Evolutionary conservation across 225 moss, liverwort and hornwort genomes (phyloP), one percentile per base, ranked within the genome.

Genomic region (Marchantia polymorpha): DNA sequence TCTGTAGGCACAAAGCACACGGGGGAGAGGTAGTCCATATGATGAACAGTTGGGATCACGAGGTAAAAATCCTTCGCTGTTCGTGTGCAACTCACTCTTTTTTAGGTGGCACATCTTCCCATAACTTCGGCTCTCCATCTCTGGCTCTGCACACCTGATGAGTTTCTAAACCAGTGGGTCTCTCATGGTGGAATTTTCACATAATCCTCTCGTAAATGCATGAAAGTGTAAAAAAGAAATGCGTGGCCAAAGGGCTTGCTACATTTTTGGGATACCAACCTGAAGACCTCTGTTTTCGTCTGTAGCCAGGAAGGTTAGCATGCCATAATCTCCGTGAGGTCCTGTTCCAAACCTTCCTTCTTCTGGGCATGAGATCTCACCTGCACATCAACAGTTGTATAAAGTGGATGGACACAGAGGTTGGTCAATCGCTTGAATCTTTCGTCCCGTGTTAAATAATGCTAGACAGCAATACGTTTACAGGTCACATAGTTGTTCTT

Each of bases 281-380:
- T 94, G 91, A 54, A 93, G 89, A 74, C 93, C 95, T 73, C 88
- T 87, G 75, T 91, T 86, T 52, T 82, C 81, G 50, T 95, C 95
- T 47, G 95, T 93, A 51, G 86, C 91, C 76, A 95, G 93, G 76
- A 95, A 86, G 48, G 93, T 95, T 12, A 95, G 82, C 80, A 95
- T 73, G 48, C 94, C 94, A 84, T 92, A 95, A 90, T 95, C 92
- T 46, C 92, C 93, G 72, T 95, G 95, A 73, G 93, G 91, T 80
- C 95, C 95, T 26, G 87, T 88, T 85, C 90, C 95, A 79, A 88
- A 93, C 27, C 86, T 85, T 80, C 93, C 95, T 77, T 83, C 83
- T 52, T 90, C 91, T 72, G 90, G 75, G 63, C 81, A 85, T 71
- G 95, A 95, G 69, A 83, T 73, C 70, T 91, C 89, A 79, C 84